Base-by-base conservation (phyloP, 164 flowering plant species). In the Stephania cephalantha region DNA sequence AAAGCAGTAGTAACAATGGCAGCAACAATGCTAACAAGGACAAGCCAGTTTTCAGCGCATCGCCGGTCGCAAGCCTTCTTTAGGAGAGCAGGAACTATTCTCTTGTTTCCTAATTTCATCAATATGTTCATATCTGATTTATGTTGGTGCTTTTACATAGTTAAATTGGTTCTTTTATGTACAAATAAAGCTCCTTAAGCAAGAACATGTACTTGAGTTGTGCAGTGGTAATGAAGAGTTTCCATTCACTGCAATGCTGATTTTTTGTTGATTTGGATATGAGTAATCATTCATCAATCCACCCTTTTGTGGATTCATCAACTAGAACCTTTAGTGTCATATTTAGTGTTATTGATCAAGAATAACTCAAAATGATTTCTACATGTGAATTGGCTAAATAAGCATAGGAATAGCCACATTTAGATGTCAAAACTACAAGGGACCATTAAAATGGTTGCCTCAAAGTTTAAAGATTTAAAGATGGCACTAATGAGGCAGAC, bases 61-160 rank as follows among this genome's bases (percentile, higher is more conserved):
- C 98, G 20, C 92, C 93, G 70, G 90, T 88, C 75, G 80, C 85
- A 77, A 94, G 84, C 78, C 85, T 85, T 73, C 77, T 85, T 75
- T 88, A 85, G 78, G 77, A 77, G 8, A 67, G 61, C 46, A 35
- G 22, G 66, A 18, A 61, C 66, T 61, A 25, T 61, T n/a, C 25
- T 61, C 64, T 58, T 58, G 7, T 58, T 69, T 48, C 17, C 42
- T 35, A 35, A 35, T n/a, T 35, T 50, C 12, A 10, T 50, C 15
- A 50, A 50, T 50, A 15, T 50, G 55, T 70, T 44, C 58, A 70
- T 65, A 76, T 71, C 50, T 63, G 66, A 86, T 10, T 71, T 46
- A 71, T 48, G 30, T 44, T 63, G 73, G 44, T 71, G 20, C 29
- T 61, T 31, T 64, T 35, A 8, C 18, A 46, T 42, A 46, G 74